These are phyloP conservation scores for Backusella liffmaniae DNA, from an alignment of 192 early-diverging fungal species.

Conservation along the genomic window DNA sequence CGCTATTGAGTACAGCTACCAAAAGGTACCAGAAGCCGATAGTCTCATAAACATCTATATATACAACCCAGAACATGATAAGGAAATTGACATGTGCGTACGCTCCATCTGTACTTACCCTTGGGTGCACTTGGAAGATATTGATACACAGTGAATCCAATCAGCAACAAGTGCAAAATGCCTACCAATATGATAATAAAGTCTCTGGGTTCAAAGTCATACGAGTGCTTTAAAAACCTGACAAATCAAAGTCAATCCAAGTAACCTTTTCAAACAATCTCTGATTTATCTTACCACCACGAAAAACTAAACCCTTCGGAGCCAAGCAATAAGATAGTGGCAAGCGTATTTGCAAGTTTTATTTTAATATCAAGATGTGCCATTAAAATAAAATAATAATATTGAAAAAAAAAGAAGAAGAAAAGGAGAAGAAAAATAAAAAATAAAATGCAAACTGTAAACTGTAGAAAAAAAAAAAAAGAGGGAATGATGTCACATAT, in stretches of 20 bases:
- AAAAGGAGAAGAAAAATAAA: neutral
- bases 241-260: neutral
- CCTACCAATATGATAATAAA: slow-evolving; percentile 24
- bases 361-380: slow-evolving; percentile 27
- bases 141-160: slow-evolving; percentile 36
- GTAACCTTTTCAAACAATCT: neutral
- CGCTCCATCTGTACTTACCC: slow-evolving; percentile 14
- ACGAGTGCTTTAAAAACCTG: slow-evolving; percentile 11
- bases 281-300: slow-evolving; percentile 22
- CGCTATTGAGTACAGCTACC: slow-evolving; percentile 19
- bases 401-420: neutral
- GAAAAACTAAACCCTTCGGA: slow-evolving; percentile 19
- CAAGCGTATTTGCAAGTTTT: slow-evolving; percentile 31
- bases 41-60: slow-evolving; percentile 28
- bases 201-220: slow-evolving; percentile 14
- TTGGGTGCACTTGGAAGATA: slow-evolving; percentile 35
- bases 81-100: neutral
- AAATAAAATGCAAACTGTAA: neutral
- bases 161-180: slow-evolving; percentile 27
- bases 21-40: slow-evolving; percentile 37
- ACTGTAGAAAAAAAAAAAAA: neutral
- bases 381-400: slow-evolving; percentile 8
- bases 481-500: neutral
- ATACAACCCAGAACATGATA: neutral
- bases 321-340: slow-evolving; percentile 21